A percentile compares a stretch with the other conserved stretches of the same genome.
These are phyloP conservation scores for Thinopyrum elongatum DNA, from an alignment of 176 grass and related monocot species.

Conservation along the genomic window DNA sequence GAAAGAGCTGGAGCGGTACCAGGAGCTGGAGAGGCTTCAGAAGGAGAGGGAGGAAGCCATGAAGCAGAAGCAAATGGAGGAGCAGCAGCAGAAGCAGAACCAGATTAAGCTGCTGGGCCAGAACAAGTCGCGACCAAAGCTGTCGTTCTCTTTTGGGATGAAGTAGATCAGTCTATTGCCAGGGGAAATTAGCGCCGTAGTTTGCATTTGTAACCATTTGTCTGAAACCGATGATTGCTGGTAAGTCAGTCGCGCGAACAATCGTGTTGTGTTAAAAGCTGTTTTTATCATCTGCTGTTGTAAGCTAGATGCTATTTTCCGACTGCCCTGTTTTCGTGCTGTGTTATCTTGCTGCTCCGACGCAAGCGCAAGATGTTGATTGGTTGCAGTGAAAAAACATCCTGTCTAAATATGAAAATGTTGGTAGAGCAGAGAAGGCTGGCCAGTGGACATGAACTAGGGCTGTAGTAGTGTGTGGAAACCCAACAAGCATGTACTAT, in stretches of 20 bases:
- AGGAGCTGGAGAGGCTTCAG: constrained; percentile 84
- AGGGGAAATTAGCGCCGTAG: not conserved
- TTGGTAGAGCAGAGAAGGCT: not conserved
- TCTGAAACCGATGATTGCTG: constrained; percentile 6
- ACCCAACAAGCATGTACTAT: no score
- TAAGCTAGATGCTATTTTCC: not conserved
- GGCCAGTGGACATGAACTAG: no score
- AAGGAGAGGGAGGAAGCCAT: constrained; percentile 87
- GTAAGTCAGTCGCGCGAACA: not conserved
- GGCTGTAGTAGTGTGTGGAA: no score
- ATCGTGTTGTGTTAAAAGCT: not conserved
- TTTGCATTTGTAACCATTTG: constrained; percentile 17
- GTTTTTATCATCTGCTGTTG: not conserved
- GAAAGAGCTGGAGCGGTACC: constrained; percentile 91
- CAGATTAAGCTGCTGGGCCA: constrained; percentile 96
- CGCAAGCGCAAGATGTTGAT: no score
- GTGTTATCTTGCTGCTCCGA: not conserved
- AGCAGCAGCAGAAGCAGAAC: constrained; percentile 81
- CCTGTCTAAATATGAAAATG: no score
- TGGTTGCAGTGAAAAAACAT: no score
- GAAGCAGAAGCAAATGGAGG: constrained; percentile 82
- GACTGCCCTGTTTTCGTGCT: not conserved
- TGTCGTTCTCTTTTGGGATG: constrained; percentile 81
- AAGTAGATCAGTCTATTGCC: constrained; percentile 40
- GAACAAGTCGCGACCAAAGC: constrained; percentile 86